Percentiles rank a stretch among this genome's conserved stretches.
Evolutionary conservation across 2,329 filamentous ascomycete species (phyloP).

Genomic region (Calonectria naviculata): DNA sequence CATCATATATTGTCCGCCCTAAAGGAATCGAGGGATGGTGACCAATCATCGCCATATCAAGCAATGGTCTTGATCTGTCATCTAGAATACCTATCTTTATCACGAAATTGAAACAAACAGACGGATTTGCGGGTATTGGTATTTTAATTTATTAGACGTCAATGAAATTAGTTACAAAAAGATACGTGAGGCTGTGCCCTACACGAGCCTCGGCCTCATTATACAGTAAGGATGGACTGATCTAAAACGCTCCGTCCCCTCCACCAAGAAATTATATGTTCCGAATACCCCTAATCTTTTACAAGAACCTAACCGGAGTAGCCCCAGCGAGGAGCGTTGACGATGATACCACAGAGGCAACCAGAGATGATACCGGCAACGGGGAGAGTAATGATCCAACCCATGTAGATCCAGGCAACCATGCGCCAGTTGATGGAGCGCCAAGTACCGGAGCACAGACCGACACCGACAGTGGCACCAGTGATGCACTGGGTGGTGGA

Average conservation of each 20-base stretch:
- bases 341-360: conserved; percentile 69
- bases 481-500: conserved; percentile 75
- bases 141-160: neutral
- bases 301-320: conserved; percentile 24
- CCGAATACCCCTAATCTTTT: neutral
- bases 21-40: too few relatives aligned
- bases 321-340: conserved; percentile 68
- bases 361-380: conserved; percentile 67
- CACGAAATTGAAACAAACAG: neutral
- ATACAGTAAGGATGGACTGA: neutral
- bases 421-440: conserved; percentile 73
- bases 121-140: neutral
- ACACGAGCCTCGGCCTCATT: neutral
- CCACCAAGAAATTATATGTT: neutral
- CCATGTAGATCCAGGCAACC: conserved; percentile 68
- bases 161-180: neutral
- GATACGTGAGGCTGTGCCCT: neutral
- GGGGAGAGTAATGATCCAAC: conserved; percentile 72
- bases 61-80: too few relatives aligned
- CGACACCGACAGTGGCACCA: conserved; percentile 71
- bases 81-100: neutral
- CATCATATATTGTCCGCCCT: too few relatives aligned
- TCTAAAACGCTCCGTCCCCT: neutral
- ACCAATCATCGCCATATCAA: too few relatives aligned
- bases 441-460: conserved; percentile 69